Evolutionary conservation across 2,329 filamentous ascomycete species (phyloP), one percentile per base, ranked within the genome.

Genomic region (Colletotrichum filicis): DNA sequence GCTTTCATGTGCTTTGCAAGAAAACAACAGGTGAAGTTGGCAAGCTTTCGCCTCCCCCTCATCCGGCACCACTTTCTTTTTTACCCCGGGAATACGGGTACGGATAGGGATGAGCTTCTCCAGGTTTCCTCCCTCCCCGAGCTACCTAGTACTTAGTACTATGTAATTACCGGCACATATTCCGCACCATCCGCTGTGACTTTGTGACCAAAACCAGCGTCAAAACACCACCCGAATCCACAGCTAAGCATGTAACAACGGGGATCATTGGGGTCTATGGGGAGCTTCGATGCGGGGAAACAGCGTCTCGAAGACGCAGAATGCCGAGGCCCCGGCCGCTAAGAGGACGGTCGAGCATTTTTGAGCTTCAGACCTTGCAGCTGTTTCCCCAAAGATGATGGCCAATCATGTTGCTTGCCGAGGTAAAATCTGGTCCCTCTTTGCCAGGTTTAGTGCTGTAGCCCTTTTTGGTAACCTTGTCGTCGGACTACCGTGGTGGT

Each of bases 241-340:
- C 19, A 49, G 26, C 32, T 55, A 12, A 14, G 53, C 42, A 22
- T 24, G 64, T 52, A 62, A 65, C 30, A 9, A 19, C 28, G 28
- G 46, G n/a, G 59, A 49, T 37, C 28, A 22, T 42, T 42, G 32
- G 32, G 32, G 32, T 5, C 32, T 5, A 35, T 35, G 24, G 30
- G 28, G 24, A 30, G 58, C 28, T 56, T 70, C 60, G 30, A 52
- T 69, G 61, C 66, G 60, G 32, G 70, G 55, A 70, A 61, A 64
- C 56, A 24, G 66, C 52, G 70, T 69, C 66, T 65, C 59, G 22
- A 65, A 30, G 60, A 26, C 28, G 42, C 60, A 37, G 37, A 42
- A 22, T 63, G 69, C 73, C 73, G 73, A 74, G 73, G 73, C 73
- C 60, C 73, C 65, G 62, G 52, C 42, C 60, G 65, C 65, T 60